These are phyloP conservation scores for Pholiota molesta DNA, from an alignment of 768 basidiomycete species.

Conservation along the genomic window DNA sequence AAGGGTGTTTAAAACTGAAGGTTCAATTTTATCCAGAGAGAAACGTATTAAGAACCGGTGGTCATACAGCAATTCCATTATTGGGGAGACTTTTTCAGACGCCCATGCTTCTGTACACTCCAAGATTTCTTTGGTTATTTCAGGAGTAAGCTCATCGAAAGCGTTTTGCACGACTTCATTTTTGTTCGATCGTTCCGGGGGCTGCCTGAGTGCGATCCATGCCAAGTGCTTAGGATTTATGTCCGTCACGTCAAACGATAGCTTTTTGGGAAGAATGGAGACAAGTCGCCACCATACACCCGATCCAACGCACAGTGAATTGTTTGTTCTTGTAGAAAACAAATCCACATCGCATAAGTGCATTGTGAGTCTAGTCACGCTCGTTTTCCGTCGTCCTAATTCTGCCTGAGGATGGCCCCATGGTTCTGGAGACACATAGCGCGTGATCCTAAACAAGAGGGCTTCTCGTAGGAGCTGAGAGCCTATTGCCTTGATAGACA, in stretches of 20 bases:
- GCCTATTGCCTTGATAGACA: conserved; percentile 33
- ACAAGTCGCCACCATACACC: conserved; percentile 69
- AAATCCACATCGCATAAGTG: conserved; percentile 48
- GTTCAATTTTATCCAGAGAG: conserved; percentile 45
- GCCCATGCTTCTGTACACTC: conserved; percentile 20
- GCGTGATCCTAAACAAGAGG: conserved; percentile 58
- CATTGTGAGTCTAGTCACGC: conserved; percentile 49
- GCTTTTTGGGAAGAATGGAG: conserved; percentile 27
- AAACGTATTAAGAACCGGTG: conserved; percentile 62
- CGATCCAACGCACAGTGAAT: conserved; percentile 49
- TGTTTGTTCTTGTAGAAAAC: conserved; percentile 21
- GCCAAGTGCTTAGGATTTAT: conserved; percentile 28
- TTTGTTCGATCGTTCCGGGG: conserved; percentile 39
- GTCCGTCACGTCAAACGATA: conserved; percentile 7
- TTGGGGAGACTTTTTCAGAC: conserved; percentile 18
- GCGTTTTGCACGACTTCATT: conserved; percentile 3
- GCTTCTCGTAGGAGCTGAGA: conserved; percentile 41
- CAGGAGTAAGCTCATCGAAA: conserved; percentile 34
- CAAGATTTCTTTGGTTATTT: conserved; percentile 40
- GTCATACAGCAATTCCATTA: conserved; percentile 58
- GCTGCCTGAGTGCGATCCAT: conserved; percentile 69
- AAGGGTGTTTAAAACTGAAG: conserved; percentile 26
- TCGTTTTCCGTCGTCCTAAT: conserved; percentile 49
- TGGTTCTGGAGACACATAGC: conserved; percentile 71
- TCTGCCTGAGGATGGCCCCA: conserved; percentile 78